These are phyloP conservation scores for Echria macrotheca DNA, from an alignment of 495 filamentous ascomycete species.

Conservation along the genomic window DNA sequence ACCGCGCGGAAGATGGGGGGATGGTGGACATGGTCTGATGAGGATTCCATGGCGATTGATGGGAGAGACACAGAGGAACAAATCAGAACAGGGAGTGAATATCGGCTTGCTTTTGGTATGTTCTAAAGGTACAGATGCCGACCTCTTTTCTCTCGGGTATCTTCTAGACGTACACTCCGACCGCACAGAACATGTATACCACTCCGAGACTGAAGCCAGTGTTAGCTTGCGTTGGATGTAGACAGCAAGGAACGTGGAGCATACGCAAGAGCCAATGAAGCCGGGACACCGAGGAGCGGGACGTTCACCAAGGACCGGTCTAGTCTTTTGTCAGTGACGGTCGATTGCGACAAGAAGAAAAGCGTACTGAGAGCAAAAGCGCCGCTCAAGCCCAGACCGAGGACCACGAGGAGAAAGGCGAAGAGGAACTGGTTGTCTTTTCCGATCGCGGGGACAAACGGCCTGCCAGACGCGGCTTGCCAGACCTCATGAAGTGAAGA, in stretches of 20 bases:
- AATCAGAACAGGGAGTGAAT: slow-evolving; percentile 2
- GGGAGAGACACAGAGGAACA: background rate
- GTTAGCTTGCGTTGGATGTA: background rate
- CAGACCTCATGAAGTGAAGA: slow-evolving; percentile 78
- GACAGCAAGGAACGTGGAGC: slow-evolving; percentile 22
- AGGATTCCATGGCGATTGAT: slow-evolving; percentile 13
- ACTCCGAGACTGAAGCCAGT: slow-evolving; percentile 69
- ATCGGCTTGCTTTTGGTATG: slow-evolving; percentile 28
- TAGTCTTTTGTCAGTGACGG: slow-evolving; percentile 29
- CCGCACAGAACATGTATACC: slow-evolving; percentile 96
- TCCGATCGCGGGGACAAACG: slow-evolving; percentile 72
- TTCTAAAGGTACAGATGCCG: slow-evolving; percentile 32
- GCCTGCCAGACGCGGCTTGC: slow-evolving; percentile 78
- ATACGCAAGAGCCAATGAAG: slow-evolving; percentile 85
- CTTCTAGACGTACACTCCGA: slow-evolving; percentile 92
- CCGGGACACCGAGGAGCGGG: slow-evolving; percentile 75
- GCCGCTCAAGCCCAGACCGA: slow-evolving; percentile 60
- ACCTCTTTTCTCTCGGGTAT: slow-evolving; percentile 29
- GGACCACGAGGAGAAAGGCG: slow-evolving; percentile 69
- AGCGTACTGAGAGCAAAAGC: slow-evolving; percentile 78
- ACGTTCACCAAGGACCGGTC: slow-evolving; percentile 82
- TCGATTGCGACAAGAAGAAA: background rate
- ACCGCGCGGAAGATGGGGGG: slow-evolving; percentile 68
- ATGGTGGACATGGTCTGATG: too few relatives aligned
- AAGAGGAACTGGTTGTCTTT: slow-evolving; percentile 82